These are phyloP conservation scores for Globisporangium splendens DNA, from an alignment of 352 stramenopile genomes.

Conservation along the genomic window DNA sequence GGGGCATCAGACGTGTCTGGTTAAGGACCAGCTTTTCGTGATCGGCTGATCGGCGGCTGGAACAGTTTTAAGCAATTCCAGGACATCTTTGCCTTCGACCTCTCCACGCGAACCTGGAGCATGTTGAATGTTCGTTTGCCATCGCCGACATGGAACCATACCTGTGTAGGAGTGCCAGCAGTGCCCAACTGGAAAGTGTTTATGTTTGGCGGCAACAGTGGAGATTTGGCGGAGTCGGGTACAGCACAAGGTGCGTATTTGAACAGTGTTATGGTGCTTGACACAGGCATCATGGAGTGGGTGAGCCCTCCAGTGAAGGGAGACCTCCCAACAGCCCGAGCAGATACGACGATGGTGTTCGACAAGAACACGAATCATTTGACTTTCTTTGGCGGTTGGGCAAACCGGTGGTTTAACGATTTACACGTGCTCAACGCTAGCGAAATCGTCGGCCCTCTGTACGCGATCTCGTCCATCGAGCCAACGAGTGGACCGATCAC, in stretches of 20 bases:
- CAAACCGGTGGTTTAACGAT: constrained; percentile 94
- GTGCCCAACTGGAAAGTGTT: constrained; percentile 98
- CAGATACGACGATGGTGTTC: constrained; percentile 94
- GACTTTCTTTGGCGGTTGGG: constrained; percentile 96
- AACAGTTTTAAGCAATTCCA: constrained; percentile 96
- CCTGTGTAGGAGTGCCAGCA: constrained; percentile 90
- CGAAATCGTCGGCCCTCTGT: constrained; percentile 95
- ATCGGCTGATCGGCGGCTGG: constrained; percentile 96
- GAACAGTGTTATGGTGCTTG: constrained; percentile 90
- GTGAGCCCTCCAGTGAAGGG: constrained; percentile 56
- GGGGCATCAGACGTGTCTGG: constrained; percentile 90
- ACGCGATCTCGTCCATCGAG: constrained; percentile 91
- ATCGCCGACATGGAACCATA: constrained; percentile 92
- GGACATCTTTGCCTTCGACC: constrained; percentile 94
- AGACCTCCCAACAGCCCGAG: constrained; percentile 83
- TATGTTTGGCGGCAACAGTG: constrained; percentile 95
- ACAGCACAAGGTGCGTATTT: constrained; percentile 87
- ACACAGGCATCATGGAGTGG: constrained; percentile 88
- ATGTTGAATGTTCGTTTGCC: constrained; percentile 45
- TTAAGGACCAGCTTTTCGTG: constrained; percentile 91
- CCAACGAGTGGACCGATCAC: constrained; percentile 93
- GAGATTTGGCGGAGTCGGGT: constrained; percentile 85
- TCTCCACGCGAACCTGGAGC: constrained; percentile 84
- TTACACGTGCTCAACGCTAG: constrained; percentile 91
- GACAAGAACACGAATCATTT: constrained; percentile 88